Conservation (phyloP, 148 eudicot genomes). For the Dianthus caryophyllus region DNA sequence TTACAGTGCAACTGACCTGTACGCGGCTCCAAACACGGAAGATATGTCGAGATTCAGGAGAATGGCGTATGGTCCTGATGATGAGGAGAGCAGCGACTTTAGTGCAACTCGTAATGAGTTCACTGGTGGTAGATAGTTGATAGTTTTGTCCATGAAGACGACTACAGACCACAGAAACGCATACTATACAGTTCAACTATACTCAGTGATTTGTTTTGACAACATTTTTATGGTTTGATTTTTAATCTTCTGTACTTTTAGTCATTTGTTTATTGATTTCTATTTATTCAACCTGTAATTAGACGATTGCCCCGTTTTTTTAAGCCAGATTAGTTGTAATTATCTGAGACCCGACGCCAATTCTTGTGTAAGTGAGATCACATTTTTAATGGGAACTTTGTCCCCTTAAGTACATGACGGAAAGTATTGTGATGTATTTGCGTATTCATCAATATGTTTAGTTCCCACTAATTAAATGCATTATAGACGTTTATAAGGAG, state of each 20-base stretch:
- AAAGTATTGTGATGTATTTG: background rate
- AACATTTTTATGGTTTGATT: slow-evolving; percentile 11
- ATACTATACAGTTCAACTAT: background rate
- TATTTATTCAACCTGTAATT: slow-evolving; percentile 19
- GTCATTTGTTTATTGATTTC: slow-evolving; percentile 4
- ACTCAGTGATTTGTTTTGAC: slow-evolving; percentile 6
- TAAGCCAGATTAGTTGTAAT: background rate
- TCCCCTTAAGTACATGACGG: background rate
- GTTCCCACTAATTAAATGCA: no score
- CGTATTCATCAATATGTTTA: no score
- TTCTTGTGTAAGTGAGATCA: background rate
- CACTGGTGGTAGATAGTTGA: slow-evolving; percentile 7
- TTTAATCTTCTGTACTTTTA: background rate
- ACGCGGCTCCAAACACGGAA: slow-evolving; percentile 1
- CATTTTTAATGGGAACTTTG: background rate
- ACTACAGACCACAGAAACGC: background rate
- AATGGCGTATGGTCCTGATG: slow-evolving; percentile 37
- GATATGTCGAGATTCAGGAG: slow-evolving; percentile 47
- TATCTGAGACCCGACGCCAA: background rate
- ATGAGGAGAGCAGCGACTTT: slow-evolving; percentile 35
- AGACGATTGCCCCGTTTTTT: background rate
- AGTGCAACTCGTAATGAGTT: slow-evolving; percentile 24
- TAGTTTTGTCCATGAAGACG: background rate
- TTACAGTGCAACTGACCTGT: slow-evolving; percentile 10
- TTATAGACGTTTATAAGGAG: no score